These are phyloP conservation scores for Corymbia maculata DNA, from an alignment of 345 rosid species.

Conservation along the genomic window DNA sequence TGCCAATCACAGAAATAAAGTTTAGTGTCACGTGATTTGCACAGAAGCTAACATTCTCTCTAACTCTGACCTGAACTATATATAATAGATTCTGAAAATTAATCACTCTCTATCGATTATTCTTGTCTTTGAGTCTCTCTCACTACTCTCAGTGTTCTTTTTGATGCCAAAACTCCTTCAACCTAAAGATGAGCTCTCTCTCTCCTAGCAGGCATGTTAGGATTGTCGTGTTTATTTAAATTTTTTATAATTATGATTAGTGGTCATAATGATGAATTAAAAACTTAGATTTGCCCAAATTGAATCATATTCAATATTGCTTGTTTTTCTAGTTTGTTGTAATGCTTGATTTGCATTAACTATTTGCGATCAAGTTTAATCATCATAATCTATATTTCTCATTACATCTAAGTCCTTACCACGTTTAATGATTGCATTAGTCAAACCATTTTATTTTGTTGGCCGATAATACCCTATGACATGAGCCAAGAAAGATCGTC, in stretches of 20 bases:
- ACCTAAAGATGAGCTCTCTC: not conserved
- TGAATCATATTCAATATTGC: not conserved
- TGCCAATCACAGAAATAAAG: not conserved
- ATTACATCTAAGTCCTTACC: not conserved
- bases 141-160: not conserved
- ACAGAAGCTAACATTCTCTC: not conserved
- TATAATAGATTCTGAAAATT: not conserved
- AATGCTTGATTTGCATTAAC: not conserved
- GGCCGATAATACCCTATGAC: not conserved
- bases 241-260: not conserved
- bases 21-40: not conserved
- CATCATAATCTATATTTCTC: not conserved
- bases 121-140: not conserved
- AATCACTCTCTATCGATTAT: not conserved
- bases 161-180: not conserved
- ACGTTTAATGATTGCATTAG: not conserved
- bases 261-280: not conserved
- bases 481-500: not conserved
- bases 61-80: not conserved
- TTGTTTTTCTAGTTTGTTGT: not conserved
- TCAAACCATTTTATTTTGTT: not conserved
- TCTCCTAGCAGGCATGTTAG: not conserved
- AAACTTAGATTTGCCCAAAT: not conserved
- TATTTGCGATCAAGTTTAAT: not conserved
- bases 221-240: not conserved